Evolutionary conservation across 768 basidiomycete genomes (phyloP).

Genomic region (Russula ochroleuca): DNA sequence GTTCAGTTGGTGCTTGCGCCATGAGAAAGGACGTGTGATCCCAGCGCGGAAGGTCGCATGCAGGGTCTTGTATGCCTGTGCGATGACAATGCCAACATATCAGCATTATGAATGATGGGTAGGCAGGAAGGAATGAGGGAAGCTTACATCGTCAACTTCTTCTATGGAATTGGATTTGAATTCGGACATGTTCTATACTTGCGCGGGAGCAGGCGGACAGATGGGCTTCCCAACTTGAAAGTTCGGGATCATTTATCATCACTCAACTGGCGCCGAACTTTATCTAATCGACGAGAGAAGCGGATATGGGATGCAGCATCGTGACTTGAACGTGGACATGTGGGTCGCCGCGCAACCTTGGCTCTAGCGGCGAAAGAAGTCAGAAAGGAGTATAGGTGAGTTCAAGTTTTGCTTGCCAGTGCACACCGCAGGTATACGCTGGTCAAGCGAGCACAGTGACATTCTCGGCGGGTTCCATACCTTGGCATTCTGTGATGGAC

Average conservation of each 20-base stretch:
- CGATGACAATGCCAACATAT: neutral
- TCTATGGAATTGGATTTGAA: constrained; percentile 11
- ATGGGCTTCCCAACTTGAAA: too few species aligned
- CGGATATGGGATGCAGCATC: too few species aligned
- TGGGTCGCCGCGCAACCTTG: too few species aligned
- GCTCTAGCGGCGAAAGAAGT: too few species aligned
- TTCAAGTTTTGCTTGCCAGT: too few species aligned
- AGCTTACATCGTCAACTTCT: constrained; percentile 14
- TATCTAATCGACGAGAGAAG: neutral
- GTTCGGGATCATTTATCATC: neutral
- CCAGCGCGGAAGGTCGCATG: constrained; percentile 54
- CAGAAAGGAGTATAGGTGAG: too few species aligned
- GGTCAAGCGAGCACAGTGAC: too few species aligned
- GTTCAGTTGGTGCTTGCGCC: constrained; percentile 60
- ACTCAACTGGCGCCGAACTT: neutral
- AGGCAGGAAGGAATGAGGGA: too few species aligned
- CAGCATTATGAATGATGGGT: neutral
- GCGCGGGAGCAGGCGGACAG: neutral
- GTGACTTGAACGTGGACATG: too few species aligned
- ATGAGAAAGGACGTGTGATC: constrained; percentile 55
- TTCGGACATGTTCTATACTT: constrained; percentile 7
- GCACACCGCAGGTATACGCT: too few species aligned
- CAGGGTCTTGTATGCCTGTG: constrained; percentile 17
- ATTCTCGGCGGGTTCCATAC: too few species aligned
- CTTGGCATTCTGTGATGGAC: too few species aligned